Evolutionary conservation across 768 basidiomycete species (phyloP), one percentile per base, ranked within the genome.

Genomic region (Boletus reticulatus): DNA sequence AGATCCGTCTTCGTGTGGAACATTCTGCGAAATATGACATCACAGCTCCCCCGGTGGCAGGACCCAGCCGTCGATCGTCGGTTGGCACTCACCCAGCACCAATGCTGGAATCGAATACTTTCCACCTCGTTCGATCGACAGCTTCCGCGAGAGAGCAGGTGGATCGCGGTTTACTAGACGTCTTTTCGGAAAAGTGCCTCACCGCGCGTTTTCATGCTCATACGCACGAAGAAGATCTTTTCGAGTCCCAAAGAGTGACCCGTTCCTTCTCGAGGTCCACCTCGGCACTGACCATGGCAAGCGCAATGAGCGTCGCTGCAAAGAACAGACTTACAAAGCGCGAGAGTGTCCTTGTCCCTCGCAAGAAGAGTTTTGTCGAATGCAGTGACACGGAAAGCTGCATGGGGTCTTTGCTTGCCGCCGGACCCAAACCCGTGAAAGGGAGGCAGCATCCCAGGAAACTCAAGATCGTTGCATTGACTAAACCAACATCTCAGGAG

Each of bases 101-200:
- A 19, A 71, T 80, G 48, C 53, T 68, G 20, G 64, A 73, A 31
- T 74, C 79, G 16, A 79, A 82, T 37, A 80, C 82, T 5, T 80
- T 88, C 39, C 77, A 87, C 60, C 81, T 89, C 51, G 81, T 84
- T 36, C 86, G 91, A 16, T 80, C 84, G 16, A 84, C 88, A 17
- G 74, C 82, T 11, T 73, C 81, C 41, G 83, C 84, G 34, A 85
- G 92, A 45, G 76, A 79, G 29, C 81, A 83, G 39, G 84, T 92
- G 48, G 94, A 96, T 63, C 82, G 87, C 43, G 85, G 84, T 12
- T 74, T 98, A 17, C 78, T 81, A 44, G 94, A 96, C 64, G 84
- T 97, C 54, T 84, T 88, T 62, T 94, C 92, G 12, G 84, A 87
- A 56, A 76, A 78, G 22, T 88, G 89, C 59, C 71, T 87, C 27